A percentile compares a stretch with the other conserved stretches of the same genome.
phyloP scores from a whole-genome alignment of 768 basidiomycete species.

The Tulasnella sp. region DNA sequence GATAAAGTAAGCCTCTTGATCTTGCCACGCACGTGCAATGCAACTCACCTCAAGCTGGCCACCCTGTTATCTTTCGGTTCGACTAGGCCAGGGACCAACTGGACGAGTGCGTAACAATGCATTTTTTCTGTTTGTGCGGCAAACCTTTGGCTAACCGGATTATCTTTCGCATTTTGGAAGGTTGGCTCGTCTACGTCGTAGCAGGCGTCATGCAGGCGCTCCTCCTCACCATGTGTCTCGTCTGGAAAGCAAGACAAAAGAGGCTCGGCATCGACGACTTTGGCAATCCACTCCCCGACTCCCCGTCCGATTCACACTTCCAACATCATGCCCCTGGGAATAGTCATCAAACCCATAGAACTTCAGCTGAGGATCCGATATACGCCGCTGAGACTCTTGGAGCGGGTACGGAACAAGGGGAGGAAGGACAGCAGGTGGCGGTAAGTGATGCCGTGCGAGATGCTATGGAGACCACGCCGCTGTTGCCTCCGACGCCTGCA shows the following conservation, averaged over 20 bases:
- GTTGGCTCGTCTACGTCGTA: conserved; percentile 72
- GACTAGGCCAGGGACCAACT: conserved; percentile 62
- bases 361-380: neutral
- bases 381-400: neutral
- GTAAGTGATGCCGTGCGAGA: neutral
- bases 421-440: neutral
- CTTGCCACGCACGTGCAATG: neutral
- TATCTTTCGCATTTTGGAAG: conserved; percentile 34
- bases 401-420: conserved; percentile 3
- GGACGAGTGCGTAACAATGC: conserved; percentile 47
- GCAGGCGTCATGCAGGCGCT: conserved; percentile 75
- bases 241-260: conserved; percentile 72
- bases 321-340: conserved; percentile 1
- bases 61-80: neutral
- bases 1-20: conserved; percentile 39
- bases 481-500: neutral
- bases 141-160: no score
- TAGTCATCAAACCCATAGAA: neutral
- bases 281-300: conserved; percentile 42
- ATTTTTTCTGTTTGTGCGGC: neutral
- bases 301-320: conserved; percentile 7
- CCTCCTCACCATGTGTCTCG: conserved; percentile 73
- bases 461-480: conserved; percentile 8
- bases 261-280: conserved; percentile 79
- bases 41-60: neutral